Percentiles rank a stretch among this genome's conserved stretches.
These are phyloP conservation scores for Phytophthora hibernalis DNA, from an alignment of 352 stramenopile species.

Conservation along the genomic window DNA sequence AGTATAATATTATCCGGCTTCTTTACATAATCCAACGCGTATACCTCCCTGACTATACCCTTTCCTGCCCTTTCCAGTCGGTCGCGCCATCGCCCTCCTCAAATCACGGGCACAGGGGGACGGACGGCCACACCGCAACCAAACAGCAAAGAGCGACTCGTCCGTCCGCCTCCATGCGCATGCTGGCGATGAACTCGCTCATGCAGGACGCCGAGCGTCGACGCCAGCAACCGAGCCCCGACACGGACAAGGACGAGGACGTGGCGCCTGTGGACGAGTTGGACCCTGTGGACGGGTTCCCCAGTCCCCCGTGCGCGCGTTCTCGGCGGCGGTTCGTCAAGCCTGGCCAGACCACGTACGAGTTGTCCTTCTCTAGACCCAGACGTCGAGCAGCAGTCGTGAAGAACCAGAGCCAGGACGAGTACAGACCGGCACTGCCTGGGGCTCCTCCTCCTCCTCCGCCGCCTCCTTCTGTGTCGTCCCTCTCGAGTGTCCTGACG, in stretches of 20 bases:
- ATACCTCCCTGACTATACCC: neutral
- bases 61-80: slow-evolving; percentile 2
- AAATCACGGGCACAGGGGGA: neutral
- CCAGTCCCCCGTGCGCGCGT: slow-evolving; percentile 30
- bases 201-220: slow-evolving; percentile 30
- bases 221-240: slow-evolving; percentile 13
- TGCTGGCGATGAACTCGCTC: slow-evolving; percentile 41
- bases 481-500: slow-evolving; percentile 55
- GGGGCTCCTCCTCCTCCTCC: neutral
- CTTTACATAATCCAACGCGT: neutral
- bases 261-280: slow-evolving; percentile 25
- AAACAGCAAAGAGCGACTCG: slow-evolving; percentile 27
- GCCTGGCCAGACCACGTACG: slow-evolving; percentile 51
- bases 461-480: slow-evolving; percentile 42
- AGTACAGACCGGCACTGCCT: slow-evolving; percentile 9
- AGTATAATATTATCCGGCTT: neutral
- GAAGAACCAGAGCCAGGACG: slow-evolving; percentile 11
- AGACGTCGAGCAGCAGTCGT: neutral
- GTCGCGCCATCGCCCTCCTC: slow-evolving; percentile 2
- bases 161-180: slow-evolving; percentile 19
- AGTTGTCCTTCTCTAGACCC: slow-evolving; percentile 51
- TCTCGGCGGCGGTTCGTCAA: slow-evolving; percentile 61
- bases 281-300: slow-evolving; percentile 36
- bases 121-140: slow-evolving; percentile 6
- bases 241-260: slow-evolving; percentile 13